Conservation (phyloP, 2,329 filamentous ascomycete genomes). For the Epicoccum nigrum region DNA sequence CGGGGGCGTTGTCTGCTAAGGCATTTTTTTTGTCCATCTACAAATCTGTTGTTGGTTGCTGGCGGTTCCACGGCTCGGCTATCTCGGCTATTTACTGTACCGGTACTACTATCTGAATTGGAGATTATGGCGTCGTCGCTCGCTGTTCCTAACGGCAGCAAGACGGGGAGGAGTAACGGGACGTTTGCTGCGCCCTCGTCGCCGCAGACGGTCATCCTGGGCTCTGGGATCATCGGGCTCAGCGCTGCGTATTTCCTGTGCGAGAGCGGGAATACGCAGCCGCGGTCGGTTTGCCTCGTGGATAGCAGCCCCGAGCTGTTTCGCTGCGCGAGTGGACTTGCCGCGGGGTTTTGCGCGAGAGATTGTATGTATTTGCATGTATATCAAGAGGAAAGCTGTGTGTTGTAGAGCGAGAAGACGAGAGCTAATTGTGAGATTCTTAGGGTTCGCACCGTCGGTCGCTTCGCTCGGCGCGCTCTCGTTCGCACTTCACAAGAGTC, state of each 20-base stretch:
- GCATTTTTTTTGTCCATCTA: too few species aligned
- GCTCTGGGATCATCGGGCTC: constrained; percentile 54
- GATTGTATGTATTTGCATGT: constrained; percentile 64
- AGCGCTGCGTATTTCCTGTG: constrained; percentile 69
- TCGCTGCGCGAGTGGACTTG: constrained; percentile 74
- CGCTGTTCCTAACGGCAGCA: background rate
- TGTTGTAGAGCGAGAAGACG: background rate
- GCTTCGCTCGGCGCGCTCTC: constrained; percentile 68
- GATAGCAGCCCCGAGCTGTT: constrained; percentile 68
- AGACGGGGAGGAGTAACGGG: background rate
- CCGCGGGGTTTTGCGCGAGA: constrained; percentile 74
- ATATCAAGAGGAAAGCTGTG: too few species aligned
- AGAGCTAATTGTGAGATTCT: background rate
- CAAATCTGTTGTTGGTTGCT: too few species aligned
- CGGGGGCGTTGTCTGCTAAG: background rate
- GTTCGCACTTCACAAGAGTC: constrained; percentile 69
- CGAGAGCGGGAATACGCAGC: constrained; percentile 42
- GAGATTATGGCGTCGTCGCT: too few species aligned
- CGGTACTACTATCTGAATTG: too few species aligned
- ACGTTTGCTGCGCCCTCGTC: background rate
- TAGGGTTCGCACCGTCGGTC: constrained; percentile 63
- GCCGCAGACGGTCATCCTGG: constrained; percentile 47
- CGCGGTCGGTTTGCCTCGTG: constrained; percentile 61
- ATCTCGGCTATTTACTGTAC: background rate
- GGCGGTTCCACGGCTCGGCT: background rate